phyloP scores from a whole-genome alignment of 192 early-diverging fungal species.

The Linnemannia exigua region DNA sequence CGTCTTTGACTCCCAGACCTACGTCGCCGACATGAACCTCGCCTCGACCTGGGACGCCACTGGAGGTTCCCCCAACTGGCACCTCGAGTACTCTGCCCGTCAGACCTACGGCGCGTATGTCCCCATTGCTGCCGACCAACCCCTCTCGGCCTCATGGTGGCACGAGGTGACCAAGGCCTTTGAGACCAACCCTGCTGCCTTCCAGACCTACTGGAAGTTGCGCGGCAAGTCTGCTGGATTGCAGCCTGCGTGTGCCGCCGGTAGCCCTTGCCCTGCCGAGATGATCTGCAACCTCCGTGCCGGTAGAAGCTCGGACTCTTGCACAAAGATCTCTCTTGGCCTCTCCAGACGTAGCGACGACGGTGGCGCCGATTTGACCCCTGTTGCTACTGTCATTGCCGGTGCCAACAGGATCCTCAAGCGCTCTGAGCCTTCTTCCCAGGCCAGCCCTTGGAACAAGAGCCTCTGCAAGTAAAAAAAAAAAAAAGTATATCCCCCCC shows the following conservation, averaged over 20 bases:
- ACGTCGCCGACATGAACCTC: slow-evolving; percentile 61
- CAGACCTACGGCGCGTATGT: slow-evolving; percentile 47
- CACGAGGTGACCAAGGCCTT: slow-evolving; percentile 63
- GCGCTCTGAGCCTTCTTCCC: slow-evolving; percentile 16
- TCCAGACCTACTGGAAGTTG: slow-evolving; percentile 58
- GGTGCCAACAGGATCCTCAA: slow-evolving; percentile 13
- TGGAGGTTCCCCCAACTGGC: slow-evolving; percentile 59
- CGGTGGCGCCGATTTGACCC: neutral
- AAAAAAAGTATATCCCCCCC: neutral
- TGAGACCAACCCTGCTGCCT: slow-evolving; percentile 42
- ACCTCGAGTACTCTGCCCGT: slow-evolving; percentile 66
- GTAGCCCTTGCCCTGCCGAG: slow-evolving; percentile 19
- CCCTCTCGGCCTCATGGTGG: slow-evolving; percentile 63
- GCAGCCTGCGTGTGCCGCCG: slow-evolving; percentile 17
- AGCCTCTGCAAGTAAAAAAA: slow-evolving; percentile 24
- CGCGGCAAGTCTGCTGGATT: slow-evolving; percentile 50
- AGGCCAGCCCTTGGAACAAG: slow-evolving; percentile 33
- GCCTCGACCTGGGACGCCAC: slow-evolving; percentile 52
- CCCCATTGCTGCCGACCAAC: slow-evolving; percentile 19
- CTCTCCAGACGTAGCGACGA: slow-evolving; percentile 18
- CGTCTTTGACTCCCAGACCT: slow-evolving; percentile 65
- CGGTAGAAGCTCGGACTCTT: slow-evolving; percentile 35
- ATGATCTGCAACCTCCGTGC: slow-evolving; percentile 43
- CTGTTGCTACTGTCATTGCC: neutral
- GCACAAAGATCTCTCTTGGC: slow-evolving; percentile 9